Percentiles rank a stretch among this genome's conserved stretches.
phyloP scores from a whole-genome alignment of 805 yeast genomes.

The Cyberlindnera americana region DNA sequence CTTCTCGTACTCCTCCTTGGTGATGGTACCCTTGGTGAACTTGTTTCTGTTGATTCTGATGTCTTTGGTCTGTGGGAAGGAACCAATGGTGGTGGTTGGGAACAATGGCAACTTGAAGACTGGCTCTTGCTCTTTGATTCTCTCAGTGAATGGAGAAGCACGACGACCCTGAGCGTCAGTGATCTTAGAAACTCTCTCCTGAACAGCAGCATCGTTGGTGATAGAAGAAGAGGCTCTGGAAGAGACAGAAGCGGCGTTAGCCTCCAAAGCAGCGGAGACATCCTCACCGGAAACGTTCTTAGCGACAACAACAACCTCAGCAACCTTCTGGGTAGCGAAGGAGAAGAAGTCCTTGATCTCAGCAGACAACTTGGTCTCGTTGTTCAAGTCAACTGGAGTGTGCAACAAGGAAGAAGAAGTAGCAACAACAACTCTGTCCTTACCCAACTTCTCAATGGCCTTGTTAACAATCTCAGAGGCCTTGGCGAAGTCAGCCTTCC shows the following conservation, averaged over 20 bases:
- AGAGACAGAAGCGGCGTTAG: slow-evolving; percentile 81
- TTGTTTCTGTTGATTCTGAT: slow-evolving; percentile 98
- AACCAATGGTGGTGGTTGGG: slow-evolving; percentile 99
- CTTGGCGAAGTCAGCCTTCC: slow-evolving; percentile 94
- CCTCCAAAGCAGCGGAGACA: slow-evolving; percentile 72
- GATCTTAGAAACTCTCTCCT: slow-evolving; percentile 77
- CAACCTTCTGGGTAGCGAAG: slow-evolving; percentile 94
- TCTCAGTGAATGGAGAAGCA: slow-evolving; percentile 77
- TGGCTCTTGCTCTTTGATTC: slow-evolving; percentile 84
- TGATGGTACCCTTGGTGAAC: slow-evolving; percentile 92
- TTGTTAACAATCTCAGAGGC: slow-evolving; percentile 78
- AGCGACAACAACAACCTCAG: slow-evolving; percentile 88
- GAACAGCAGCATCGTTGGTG: slow-evolving; percentile 90
- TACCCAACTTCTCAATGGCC: slow-evolving; percentile 83
- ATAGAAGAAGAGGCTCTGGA: slow-evolving; percentile 83
- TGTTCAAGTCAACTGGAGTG: slow-evolving; percentile 95
- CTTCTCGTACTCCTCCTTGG: slow-evolving; percentile 92
- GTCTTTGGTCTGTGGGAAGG: slow-evolving; percentile 99
- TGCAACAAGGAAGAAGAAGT: slow-evolving; percentile 96
- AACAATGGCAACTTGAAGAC: slow-evolving; percentile 92
- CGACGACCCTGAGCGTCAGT: slow-evolving; percentile 78
- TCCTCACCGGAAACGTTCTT: slow-evolving; percentile 81
- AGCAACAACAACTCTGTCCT: slow-evolving; percentile 82
- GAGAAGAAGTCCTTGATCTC: slow-evolving; percentile 98
- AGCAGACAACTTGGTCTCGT: slow-evolving; percentile 87